Percentiles rank a stretch among this genome's conserved stretches.
These are phyloP conservation scores for Chalara sp. DNA, from an alignment of 2,329 filamentous ascomycete genomes.

Conservation along the genomic window DNA sequence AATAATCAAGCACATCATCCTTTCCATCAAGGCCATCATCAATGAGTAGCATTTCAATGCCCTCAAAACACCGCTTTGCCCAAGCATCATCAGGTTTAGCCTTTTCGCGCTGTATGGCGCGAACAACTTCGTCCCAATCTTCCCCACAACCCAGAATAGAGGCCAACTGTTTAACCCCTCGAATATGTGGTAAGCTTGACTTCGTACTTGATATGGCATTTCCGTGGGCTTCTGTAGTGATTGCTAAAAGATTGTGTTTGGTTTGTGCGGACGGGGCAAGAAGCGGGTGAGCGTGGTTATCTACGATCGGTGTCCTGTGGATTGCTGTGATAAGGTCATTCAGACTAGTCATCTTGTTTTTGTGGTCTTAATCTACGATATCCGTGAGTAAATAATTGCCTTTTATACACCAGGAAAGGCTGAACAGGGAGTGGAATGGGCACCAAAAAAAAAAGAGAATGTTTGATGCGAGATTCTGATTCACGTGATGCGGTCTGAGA, in stretches of 20 bases:
- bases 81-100: conserved; percentile 41
- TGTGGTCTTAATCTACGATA: no score
- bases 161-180: conserved; percentile 63
- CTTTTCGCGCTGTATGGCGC: conserved; percentile 20
- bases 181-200: conserved; percentile 60
- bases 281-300: conserved; percentile 67
- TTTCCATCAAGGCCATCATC: conserved; percentile 64
- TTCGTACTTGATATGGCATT: conserved; percentile 56
- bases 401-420: neutral
- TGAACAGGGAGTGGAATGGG: neutral
- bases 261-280: conserved; percentile 43
- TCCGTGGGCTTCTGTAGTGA: conserved; percentile 68
- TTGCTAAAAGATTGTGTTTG: conserved; percentile 46
- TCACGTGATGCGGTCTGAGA: no score
- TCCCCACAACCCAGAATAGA: conserved; percentile 55
- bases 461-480: no score
- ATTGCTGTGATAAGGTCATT: conserved; percentile 33
- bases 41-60: conserved; percentile 69
- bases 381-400: no score
- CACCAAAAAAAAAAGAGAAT: no score
- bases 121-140: conserved; percentile 49
- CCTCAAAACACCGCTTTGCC: conserved; percentile 57
- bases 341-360: conserved; percentile 7
- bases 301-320: conserved; percentile 56
- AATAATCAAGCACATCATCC: conserved; percentile 49